Evolutionary conservation across 352 stramenopile species (phyloP), one percentile per base, ranked within the genome.

Genomic region (Globisporangium emineosum): DNA sequence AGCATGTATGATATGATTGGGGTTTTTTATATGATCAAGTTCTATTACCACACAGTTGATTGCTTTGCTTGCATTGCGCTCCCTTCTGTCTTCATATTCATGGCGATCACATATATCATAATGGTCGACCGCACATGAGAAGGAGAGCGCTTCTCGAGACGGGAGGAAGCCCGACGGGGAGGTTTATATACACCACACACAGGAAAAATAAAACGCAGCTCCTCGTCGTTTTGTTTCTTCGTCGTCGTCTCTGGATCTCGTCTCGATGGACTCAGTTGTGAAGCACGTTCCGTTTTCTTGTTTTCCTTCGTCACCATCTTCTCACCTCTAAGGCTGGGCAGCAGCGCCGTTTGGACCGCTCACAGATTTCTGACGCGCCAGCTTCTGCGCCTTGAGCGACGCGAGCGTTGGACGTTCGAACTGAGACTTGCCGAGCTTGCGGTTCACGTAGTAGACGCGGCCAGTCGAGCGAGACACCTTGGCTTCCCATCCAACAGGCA

Each of bases 391-490:
- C 81, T 93, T 95, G 56, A 95, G 72, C 43, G 84, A 93, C 59
- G 86, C 86, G 54, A 95, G 79, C 65, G 86, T 93, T 45, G 86
- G 86, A 33, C 83, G 83, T 59, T 93, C 85, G 50, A 92, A 95
- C 76, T 95, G 86, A 12, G 86, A 93, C 67, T 93, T 90, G 66
- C 84, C 82, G 7, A 93, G 77, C 79, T 91, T 91, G 62, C 84
- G 85, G 74, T 95, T 95, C 54, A 93, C 84, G 70, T 95, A 95
- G 76, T 95, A 95, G 60, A 95, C 86, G 49, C 86, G 85, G 17
- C 86, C 86, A 19, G 84, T 95, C 8, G 85, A 93, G 63, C 86
- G 84, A 33, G 81, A 92, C 54, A 95, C 84, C 79, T 95, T 95
- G 65, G 86, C 86, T 63, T 93, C 85, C 86, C 86, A 95, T 32